Evolutionary conservation across 441 rosid genomes (phyloP).

Genomic region (Adansonia grandidieri): DNA sequence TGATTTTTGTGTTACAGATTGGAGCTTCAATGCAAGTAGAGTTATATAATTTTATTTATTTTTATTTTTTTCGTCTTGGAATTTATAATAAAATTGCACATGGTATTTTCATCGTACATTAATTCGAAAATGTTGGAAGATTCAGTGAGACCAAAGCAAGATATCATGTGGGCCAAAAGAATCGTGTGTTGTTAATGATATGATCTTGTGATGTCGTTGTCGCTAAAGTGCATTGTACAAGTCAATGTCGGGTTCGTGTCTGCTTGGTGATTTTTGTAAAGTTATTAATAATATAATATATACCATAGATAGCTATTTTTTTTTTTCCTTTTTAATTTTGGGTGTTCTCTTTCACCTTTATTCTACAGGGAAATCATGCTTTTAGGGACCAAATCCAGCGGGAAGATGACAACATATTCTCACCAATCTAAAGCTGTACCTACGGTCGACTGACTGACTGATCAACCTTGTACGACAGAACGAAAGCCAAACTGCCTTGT

Average conservation of each 20-base stretch:
- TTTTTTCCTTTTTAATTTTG: too few species aligned
- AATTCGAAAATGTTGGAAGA: conserved; percentile 1
- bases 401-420: neutral
- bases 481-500: neutral
- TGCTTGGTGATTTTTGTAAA: too few species aligned
- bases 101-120: neutral
- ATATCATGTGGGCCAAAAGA: neutral
- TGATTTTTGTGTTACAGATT: neutral
- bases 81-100: neutral
- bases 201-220: neutral
- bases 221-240: neutral
- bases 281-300: too few species aligned
- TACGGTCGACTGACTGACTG: too few species aligned
- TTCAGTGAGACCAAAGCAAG: neutral
- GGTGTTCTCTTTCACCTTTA: too few species aligned
- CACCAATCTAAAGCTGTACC: neutral
- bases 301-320: too few species aligned
- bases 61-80: neutral
- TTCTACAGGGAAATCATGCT: neutral
- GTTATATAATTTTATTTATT: too few species aligned
- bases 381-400: conserved; percentile 1
- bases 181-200: neutral
- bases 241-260: too few species aligned
- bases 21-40: neutral
- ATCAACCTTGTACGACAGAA: neutral